Conservation (phyloP, 169 alveolate species). For the Cryptosporidium ubiquitum region DNA sequence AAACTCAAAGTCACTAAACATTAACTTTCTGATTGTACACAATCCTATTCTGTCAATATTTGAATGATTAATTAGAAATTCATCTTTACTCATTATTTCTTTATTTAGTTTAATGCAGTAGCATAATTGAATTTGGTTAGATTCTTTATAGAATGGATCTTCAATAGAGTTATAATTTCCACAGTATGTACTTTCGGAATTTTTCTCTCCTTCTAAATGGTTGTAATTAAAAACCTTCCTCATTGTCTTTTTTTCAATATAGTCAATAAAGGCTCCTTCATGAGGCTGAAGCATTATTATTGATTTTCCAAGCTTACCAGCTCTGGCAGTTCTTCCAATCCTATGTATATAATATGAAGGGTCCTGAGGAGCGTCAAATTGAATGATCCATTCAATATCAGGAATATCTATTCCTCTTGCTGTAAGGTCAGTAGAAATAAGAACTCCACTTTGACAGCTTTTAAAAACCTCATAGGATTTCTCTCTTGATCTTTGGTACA, state of each 20-base stretch:
- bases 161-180: conserved; percentile 6
- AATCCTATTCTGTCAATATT: conserved; percentile 25
- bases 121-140: not conserved
- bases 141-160: conserved; percentile 13
- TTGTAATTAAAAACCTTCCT: conserved; percentile 75
- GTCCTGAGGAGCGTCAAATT: conserved; percentile 94
- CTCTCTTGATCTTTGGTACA: conserved; percentile 81
- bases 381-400: conserved; percentile 92
- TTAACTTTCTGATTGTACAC: conserved; percentile 69
- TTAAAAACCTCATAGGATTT: conserved; percentile 83
- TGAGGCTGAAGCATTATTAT: conserved; percentile 81
- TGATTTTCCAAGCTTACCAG: conserved; percentile 88
- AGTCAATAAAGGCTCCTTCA: conserved; percentile 86
- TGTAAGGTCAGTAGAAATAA: conserved; percentile 93
- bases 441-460: conserved; percentile 77
- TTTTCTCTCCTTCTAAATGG: conserved; percentile 34
- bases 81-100: conserved; percentile 53
- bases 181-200: conserved; percentile 14
- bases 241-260: conserved; percentile 81
- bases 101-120: conserved; percentile 25
- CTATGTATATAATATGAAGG: conserved; percentile 90
- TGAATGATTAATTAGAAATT: not conserved
- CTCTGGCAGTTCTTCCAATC: conserved; percentile 93
- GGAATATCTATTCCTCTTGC: conserved; percentile 96
- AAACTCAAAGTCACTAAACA: conserved; percentile 85